Conservation (phyloP, 805 yeast genomes). For the Myxozyma mucilagina region DNA sequence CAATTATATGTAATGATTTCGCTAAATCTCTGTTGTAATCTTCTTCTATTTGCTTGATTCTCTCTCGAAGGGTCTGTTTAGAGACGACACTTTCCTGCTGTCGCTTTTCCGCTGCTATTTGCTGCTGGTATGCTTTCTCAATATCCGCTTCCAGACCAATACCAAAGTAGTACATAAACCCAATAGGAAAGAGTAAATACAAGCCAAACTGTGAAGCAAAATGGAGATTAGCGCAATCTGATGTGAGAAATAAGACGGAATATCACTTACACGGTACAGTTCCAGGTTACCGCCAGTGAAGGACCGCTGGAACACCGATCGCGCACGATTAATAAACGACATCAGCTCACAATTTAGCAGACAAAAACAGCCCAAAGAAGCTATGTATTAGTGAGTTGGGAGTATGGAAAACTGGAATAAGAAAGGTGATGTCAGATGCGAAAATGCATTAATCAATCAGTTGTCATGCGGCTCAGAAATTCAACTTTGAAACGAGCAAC, state of each 20-base stretch:
- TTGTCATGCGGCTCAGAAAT: no score
- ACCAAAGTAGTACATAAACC: constrained; percentile 26
- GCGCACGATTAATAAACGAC: constrained; percentile 6
- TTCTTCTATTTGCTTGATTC: no score
- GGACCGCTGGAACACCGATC: constrained; percentile 11
- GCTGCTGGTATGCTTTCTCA: constrained; percentile 15
- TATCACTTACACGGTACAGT: constrained; percentile 17
- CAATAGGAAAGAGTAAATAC: constrained; percentile 28
- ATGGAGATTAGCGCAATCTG: not conserved
- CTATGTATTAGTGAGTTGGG: not conserved
- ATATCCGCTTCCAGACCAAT: constrained; percentile 28
- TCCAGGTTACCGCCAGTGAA: constrained; percentile 27
- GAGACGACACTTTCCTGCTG: not conserved
- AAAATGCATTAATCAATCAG: no score
- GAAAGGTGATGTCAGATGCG: no score
- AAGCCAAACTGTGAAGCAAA: constrained; percentile 15
- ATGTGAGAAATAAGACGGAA: not conserved
- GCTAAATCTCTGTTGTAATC: no score
- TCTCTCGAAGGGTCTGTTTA: no score
- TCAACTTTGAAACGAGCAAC: no score
- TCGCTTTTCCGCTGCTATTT: not conserved
- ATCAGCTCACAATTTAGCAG: not conserved
- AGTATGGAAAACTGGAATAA: no score
- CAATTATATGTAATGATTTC: no score
- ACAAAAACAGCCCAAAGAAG: not conserved